phyloP scores from a whole-genome alignment of 306 rosid genomes.

The Argentina anserina region DNA sequence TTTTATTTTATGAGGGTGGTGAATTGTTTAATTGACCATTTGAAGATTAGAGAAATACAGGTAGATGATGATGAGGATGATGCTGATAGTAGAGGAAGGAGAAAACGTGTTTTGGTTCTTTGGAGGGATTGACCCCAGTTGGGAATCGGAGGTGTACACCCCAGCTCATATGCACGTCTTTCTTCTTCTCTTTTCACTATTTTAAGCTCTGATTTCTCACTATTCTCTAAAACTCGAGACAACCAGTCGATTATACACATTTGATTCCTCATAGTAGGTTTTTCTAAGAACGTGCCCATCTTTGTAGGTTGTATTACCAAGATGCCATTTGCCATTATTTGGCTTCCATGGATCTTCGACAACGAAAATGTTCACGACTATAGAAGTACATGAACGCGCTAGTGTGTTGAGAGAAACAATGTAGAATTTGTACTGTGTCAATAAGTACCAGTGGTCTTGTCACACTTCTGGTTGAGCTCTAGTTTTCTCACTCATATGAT shows the following conservation, averaged over 20 bases:
- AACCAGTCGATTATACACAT: conserved; percentile 20
- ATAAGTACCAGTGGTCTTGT: too few relatives aligned
- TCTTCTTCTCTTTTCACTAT: background rate
- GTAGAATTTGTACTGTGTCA: too few relatives aligned
- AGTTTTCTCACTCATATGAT: too few relatives aligned
- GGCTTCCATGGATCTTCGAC: background rate
- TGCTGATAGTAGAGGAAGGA: background rate
- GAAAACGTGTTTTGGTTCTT: conserved; percentile 40
- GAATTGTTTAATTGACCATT: background rate
- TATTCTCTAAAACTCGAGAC: background rate
- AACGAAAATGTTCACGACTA: too few relatives aligned
- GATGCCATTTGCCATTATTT: conserved; percentile 1
- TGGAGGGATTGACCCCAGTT: conserved; percentile 21
- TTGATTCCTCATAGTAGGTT: background rate
- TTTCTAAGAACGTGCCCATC: background rate
- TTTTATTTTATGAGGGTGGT: background rate
- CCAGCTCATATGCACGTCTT: conserved; percentile 19
- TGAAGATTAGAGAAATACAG: background rate
- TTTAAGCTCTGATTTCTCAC: background rate
- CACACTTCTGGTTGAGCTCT: too few relatives aligned
- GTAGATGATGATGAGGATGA: background rate
- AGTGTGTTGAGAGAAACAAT: too few relatives aligned
- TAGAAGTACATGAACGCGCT: too few relatives aligned
- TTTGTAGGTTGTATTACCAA: conserved; percentile 4
- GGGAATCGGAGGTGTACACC: conserved; percentile 23